These are phyloP conservation scores for Aspergillus hancockii DNA, from an alignment of 495 filamentous ascomycete species.

Conservation along the genomic window DNA sequence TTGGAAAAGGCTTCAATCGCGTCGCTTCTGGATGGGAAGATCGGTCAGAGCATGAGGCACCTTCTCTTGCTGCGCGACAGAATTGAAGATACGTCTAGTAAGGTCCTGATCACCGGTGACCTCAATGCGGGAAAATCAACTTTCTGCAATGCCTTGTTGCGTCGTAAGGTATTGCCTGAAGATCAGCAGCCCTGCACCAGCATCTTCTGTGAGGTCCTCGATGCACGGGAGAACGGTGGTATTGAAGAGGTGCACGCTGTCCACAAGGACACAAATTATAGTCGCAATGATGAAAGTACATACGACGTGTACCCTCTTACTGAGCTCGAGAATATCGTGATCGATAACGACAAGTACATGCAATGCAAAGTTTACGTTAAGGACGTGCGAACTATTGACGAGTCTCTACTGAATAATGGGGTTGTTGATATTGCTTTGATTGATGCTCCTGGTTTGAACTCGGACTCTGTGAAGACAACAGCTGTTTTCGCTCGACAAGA, in stretches of 20 bases:
- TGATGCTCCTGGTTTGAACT: conserved; percentile 93
- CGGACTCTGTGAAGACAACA: conserved; percentile 93
- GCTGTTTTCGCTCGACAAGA: conserved; percentile 96
- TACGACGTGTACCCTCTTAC: conserved; percentile 80
- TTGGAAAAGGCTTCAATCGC: conserved; percentile 89
- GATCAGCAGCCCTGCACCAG: conserved; percentile 99
- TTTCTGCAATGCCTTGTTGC: conserved; percentile 93
- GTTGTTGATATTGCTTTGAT: conserved; percentile 98
- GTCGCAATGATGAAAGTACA: conserved; percentile 88
- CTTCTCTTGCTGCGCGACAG: conserved; percentile 81
- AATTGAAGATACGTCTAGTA: conserved; percentile 96
- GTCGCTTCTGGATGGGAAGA: conserved; percentile 87
- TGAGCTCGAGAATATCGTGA: conserved; percentile 84
- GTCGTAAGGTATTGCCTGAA: conserved; percentile 90
- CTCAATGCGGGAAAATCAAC: conserved; percentile 97
- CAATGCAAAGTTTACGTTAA: conserved; percentile 97
- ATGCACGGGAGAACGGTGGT: conserved; percentile 84
- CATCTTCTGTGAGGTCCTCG: conserved; percentile 96
- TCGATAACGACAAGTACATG: conserved; percentile 80
- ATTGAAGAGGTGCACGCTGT: conserved; percentile 96
- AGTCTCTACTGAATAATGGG: conserved; percentile 94
- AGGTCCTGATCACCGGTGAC: conserved; percentile 96
- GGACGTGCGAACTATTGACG: conserved; percentile 86
- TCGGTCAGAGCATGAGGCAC: conserved; percentile 89
- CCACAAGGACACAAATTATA: conserved; percentile 74